Percentiles rank a stretch among this genome's conserved stretches.
phyloP scores from a whole-genome alignment of 345 rosid genomes.

The Cardamine chenopodiifolia region DNA sequence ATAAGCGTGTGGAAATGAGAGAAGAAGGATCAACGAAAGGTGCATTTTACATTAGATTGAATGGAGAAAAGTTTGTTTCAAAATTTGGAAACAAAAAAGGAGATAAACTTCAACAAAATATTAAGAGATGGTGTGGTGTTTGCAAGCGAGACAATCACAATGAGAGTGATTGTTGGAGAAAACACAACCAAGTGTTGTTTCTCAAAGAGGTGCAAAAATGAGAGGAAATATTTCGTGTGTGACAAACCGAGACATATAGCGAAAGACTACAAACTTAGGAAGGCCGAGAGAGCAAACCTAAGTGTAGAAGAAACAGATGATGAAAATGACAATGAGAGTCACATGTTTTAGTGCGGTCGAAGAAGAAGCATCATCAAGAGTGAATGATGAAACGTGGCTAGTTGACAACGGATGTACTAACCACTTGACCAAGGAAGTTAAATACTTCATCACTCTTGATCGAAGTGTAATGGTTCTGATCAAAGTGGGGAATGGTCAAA shows the following conservation, averaged over 20 bases:
- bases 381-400: too few species aligned
- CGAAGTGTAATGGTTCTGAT: too few species aligned
- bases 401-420: too few species aligned
- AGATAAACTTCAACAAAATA: neutral
- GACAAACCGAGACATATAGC: neutral
- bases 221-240: neutral
- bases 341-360: neutral
- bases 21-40: too few species aligned
- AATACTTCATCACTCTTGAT: too few species aligned
- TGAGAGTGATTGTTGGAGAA: neutral
- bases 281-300: neutral
- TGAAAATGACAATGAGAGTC: too few species aligned
- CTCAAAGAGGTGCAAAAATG: neutral
- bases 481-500: too few species aligned
- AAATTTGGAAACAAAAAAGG: neutral
- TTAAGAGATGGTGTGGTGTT: neutral
- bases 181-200: neutral
- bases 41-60: too few species aligned
- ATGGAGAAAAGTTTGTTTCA: too few species aligned
- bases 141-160: neutral
- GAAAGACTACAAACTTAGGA: neutral
- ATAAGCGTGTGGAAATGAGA: too few species aligned
- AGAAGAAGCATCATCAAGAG: neutral
- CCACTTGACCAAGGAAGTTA: too few species aligned
- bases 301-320: neutral